Evolutionary conservation across 306 rosid species (phyloP).

Genomic region (Quercus rubra): DNA sequence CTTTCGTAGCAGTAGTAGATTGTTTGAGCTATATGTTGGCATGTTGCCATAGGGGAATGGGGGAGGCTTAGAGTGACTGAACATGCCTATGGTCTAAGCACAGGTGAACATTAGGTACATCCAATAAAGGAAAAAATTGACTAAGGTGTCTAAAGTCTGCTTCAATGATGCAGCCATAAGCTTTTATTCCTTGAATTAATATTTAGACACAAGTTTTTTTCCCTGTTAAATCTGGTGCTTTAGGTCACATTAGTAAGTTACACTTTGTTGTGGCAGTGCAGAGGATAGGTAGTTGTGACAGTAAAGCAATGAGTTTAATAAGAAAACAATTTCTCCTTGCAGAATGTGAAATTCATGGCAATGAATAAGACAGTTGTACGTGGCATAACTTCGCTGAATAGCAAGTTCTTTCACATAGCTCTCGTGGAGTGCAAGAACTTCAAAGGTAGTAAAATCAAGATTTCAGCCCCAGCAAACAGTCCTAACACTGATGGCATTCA

Average conservation of each 20-base stretch:
- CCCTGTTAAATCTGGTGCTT: background rate
- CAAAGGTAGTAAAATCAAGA: constrained; percentile 39
- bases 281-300: background rate
- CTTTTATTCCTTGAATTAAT: background rate
- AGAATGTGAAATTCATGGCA: constrained; percentile 45
- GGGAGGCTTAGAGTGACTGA: background rate
- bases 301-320: background rate
- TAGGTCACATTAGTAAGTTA: background rate
- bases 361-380: constrained; percentile 37
- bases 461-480: constrained; percentile 37
- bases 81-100: background rate
- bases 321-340: constrained; percentile 3
- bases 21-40: background rate
- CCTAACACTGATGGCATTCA: constrained; percentile 58
- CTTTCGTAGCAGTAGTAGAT: background rate
- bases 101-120: background rate
- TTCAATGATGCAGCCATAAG: background rate
- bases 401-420: constrained; percentile 54
- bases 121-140: background rate
- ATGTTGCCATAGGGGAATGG: background rate
- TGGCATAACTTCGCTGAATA: constrained; percentile 37
- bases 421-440: constrained; percentile 44
- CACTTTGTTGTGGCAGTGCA: background rate
- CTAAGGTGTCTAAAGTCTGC: background rate
- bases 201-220: background rate